Evolutionary conservation across 2,329 filamentous ascomycete genomes (phyloP).

Genomic region (Chaetomiaceae sp.): DNA sequence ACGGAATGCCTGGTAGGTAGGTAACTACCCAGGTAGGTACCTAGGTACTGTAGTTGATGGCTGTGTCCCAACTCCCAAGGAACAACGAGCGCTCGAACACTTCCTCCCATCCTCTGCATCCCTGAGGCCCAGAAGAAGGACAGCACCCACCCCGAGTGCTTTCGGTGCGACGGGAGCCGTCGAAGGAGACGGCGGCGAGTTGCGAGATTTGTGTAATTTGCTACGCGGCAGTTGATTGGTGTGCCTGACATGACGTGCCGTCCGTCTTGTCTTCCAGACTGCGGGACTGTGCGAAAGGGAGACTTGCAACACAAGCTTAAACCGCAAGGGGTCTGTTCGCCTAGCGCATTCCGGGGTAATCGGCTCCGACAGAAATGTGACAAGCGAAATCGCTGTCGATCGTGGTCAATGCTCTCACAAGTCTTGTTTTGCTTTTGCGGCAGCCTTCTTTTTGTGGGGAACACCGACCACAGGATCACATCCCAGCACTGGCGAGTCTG

Average conservation of each 20-base stretch:
- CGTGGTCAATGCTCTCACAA: not conserved
- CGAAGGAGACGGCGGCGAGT: slow-evolving; percentile 7
- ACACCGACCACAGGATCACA: not conserved
- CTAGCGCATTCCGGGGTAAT: slow-evolving; percentile 12
- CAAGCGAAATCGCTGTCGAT: slow-evolving; percentile 8
- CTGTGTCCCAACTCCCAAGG: not conserved
- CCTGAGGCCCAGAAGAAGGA: too few relatives aligned
- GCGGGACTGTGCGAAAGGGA: slow-evolving; percentile 10
- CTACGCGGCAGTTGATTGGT: slow-evolving; percentile 18
- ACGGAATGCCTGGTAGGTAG: too few relatives aligned
- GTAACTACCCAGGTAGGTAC: too few relatives aligned
- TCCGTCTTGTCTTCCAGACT: slow-evolving; percentile 1
- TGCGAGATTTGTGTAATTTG: slow-evolving; percentile 21
- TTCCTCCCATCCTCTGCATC: too few relatives aligned
- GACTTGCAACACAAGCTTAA: not conserved
- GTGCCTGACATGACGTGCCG: slow-evolving; percentile 17
- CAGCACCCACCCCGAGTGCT: not conserved
- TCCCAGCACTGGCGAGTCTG: too few relatives aligned
- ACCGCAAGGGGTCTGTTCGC: not conserved
- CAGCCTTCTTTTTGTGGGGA: slow-evolving; percentile 10
- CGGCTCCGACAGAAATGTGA: not conserved
- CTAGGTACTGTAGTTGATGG: too few relatives aligned
- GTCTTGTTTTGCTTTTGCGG: slow-evolving; percentile 1
- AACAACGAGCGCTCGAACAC: too few relatives aligned
- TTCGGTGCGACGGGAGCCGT: not conserved